Evolutionary conservation across 805 yeast species (phyloP).

Genomic region (Spathaspora passalidarum): DNA sequence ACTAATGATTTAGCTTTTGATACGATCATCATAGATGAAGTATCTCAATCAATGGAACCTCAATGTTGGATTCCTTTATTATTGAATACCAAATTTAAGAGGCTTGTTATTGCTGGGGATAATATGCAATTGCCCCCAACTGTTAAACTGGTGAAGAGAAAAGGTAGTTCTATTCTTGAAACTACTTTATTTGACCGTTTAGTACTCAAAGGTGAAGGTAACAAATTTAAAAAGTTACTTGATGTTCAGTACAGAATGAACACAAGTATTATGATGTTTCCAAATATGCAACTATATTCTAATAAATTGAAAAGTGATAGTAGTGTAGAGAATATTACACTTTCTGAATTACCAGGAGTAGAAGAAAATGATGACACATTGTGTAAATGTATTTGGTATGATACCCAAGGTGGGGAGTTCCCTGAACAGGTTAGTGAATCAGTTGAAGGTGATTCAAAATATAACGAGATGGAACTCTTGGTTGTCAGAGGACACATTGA

Average conservation of each 20-base stretch:
- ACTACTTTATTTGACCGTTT: slow-evolving; percentile 80
- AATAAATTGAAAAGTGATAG: slow-evolving; percentile 61
- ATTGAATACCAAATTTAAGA: slow-evolving; percentile 52
- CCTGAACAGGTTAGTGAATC: slow-evolving; percentile 47
- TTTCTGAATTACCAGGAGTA: slow-evolving; percentile 50
- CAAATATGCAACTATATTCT: slow-evolving; percentile 64
- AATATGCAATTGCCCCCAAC: slow-evolving; percentile 92
- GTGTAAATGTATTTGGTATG: slow-evolving; percentile 72
- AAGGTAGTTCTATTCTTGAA: slow-evolving; percentile 48
- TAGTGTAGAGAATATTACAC: slow-evolving; percentile 49
- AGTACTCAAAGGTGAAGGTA: slow-evolving; percentile 41
- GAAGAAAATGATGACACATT: slow-evolving; percentile 53
- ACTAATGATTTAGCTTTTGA: slow-evolving; percentile 52
- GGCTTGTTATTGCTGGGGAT: slow-evolving; percentile 86
- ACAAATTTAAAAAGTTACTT: slow-evolving; percentile 53
- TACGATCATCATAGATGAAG: slow-evolving; percentile 89
- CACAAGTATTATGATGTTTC: slow-evolving; percentile 68
- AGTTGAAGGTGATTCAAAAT: slow-evolving; percentile 51
- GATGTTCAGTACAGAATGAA: slow-evolving; percentile 90
- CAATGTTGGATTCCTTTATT: slow-evolving; percentile 95
- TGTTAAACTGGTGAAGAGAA: slow-evolving; percentile 48
- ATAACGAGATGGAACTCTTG: slow-evolving; percentile 72
- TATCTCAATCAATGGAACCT: slow-evolving; percentile 90
- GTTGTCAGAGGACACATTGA: slow-evolving; percentile 58
- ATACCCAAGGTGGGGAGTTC: slow-evolving; percentile 87